These are phyloP conservation scores for Neurospora sublineolata DNA, from an alignment of 495 filamentous ascomycete species.

Conservation along the genomic window DNA sequence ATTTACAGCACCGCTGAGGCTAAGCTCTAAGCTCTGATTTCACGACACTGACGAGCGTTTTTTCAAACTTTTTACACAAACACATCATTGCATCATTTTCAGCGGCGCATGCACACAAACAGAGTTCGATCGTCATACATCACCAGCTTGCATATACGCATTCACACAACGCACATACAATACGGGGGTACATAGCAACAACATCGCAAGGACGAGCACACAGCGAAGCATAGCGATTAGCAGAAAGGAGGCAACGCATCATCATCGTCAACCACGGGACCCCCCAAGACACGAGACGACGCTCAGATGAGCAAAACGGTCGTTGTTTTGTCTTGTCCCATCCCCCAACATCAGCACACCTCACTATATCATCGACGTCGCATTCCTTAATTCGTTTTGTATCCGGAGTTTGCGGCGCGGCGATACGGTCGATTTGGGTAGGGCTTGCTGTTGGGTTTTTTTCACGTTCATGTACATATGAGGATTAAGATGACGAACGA, in stretches of 20 bases:
- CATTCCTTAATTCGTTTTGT: not conserved
- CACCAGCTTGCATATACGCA: not conserved
- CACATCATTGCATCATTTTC: not conserved
- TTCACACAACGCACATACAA: not conserved
- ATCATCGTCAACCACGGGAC: not conserved
- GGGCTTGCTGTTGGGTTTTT: not conserved
- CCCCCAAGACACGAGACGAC: not conserved
- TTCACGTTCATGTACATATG: not conserved
- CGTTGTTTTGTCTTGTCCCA: not conserved
- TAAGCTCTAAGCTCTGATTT: not conserved
- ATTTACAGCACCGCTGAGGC: not conserved
- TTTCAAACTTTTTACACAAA: not conserved
- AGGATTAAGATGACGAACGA: not conserved
- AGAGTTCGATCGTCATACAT: not conserved
- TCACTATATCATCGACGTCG: not conserved
- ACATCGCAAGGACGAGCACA: not conserved
- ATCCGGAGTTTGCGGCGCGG: not conserved
- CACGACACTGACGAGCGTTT: not conserved
- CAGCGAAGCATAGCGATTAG: not conserved
- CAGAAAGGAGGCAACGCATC: not conserved
- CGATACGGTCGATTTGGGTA: not conserved
- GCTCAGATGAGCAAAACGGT: not conserved
- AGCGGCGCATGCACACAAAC: not conserved
- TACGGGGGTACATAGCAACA: not conserved
- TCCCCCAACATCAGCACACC: not conserved